These are phyloP conservation scores for Ceriops decandra DNA, from an alignment of 345 rosid genomes.

Conservation along the genomic window DNA sequence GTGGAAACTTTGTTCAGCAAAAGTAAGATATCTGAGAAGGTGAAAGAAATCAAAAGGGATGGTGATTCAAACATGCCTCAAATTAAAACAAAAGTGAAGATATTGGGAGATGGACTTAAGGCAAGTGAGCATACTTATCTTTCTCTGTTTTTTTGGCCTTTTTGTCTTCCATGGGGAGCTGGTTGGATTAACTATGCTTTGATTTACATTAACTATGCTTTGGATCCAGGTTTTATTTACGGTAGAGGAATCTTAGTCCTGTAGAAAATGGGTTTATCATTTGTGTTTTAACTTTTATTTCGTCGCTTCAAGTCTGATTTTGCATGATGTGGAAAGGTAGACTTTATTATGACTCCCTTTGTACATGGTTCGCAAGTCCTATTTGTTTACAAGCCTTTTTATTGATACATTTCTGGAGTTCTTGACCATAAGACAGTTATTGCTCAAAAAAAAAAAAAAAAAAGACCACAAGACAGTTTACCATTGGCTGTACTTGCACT, in stretches of 20 bases:
- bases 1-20: slow-evolving; percentile 47
- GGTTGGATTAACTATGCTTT: too few species aligned
- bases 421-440: background rate
- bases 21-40: slow-evolving; percentile 45
- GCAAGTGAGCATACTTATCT: slow-evolving; percentile 32
- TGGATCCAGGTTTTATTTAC: too few species aligned
- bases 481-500: background rate
- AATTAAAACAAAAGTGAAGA: slow-evolving; percentile 56
- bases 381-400: too few species aligned
- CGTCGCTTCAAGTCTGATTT: too few species aligned
- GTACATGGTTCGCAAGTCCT: too few species aligned
- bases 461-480: background rate
- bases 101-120: slow-evolving; percentile 72
- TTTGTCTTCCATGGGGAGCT: background rate
- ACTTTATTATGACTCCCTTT: too few species aligned
- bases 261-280: too few species aligned
- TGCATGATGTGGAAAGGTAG: too few species aligned
- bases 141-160: background rate
- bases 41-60: slow-evolving; percentile 50
- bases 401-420: background rate
- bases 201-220: too few species aligned
- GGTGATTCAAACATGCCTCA: slow-evolving; percentile 28
- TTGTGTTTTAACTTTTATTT: too few species aligned
- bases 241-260: too few species aligned
- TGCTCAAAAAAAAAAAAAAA: too few species aligned